These are phyloP conservation scores for Penicillium sp. DNA, from an alignment of 2,329 filamentous ascomycete species.

Conservation along the genomic window DNA sequence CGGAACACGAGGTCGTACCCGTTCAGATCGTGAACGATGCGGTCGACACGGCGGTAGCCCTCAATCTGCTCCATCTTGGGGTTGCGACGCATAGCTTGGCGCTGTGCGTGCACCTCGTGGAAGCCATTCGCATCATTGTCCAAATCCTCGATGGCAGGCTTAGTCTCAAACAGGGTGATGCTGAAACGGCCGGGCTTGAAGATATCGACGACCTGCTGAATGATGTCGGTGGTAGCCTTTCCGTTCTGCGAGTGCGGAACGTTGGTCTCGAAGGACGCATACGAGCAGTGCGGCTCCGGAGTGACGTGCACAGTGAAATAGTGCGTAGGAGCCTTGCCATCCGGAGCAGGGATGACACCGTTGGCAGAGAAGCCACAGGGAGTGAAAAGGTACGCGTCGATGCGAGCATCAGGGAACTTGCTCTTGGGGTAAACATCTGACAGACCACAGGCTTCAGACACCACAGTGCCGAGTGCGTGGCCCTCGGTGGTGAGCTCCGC, in stretches of 20 bases:
- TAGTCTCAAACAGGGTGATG: slow-evolving; percentile 94
- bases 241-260: slow-evolving; percentile 88
- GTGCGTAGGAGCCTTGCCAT: slow-evolving; percentile 67
- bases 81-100: slow-evolving; percentile 51
- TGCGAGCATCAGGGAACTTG: slow-evolving; percentile 88
- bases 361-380: slow-evolving; percentile 98
- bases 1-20: slow-evolving; percentile 97
- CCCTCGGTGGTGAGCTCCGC: slow-evolving; percentile 89
- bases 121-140: slow-evolving; percentile 38
- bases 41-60: slow-evolving; percentile 88
- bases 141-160: slow-evolving; percentile 57
- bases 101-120: slow-evolving; percentile 48
- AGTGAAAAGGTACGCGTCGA: slow-evolving; percentile 95
- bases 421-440: slow-evolving; percentile 85
- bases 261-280: slow-evolving; percentile 98
- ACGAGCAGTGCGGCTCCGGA: slow-evolving; percentile 94
- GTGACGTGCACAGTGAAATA: slow-evolving; percentile 99
- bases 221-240: slow-evolving; percentile 85
- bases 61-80: slow-evolving; percentile 75
- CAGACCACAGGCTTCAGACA: slow-evolving; percentile 87
- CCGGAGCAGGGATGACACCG: slow-evolving; percentile 83
- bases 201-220: slow-evolving; percentile 92
- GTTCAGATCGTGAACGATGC: slow-evolving; percentile 96
- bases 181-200: slow-evolving; percentile 98
- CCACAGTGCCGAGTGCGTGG: slow-evolving; percentile 88